Evolutionary conservation across 805 yeast species (phyloP), one percentile per base, ranked within the genome.

Genomic region (Wickerhamomyces strasburgensis): DNA sequence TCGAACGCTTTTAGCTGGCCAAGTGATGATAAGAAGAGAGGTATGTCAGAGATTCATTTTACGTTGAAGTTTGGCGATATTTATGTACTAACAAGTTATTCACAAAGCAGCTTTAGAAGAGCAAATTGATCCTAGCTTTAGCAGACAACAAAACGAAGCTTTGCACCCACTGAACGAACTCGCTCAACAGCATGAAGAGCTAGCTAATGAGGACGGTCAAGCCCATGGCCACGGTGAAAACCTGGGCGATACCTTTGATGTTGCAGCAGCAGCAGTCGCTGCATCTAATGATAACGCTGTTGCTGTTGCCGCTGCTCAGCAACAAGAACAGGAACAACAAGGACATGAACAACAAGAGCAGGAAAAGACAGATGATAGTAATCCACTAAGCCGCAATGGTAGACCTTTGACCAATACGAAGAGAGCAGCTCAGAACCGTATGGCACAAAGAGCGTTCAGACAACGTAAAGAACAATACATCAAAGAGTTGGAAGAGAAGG

Each of bases 371-470:
- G 57, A 21, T 18, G 29, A 21, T 13, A 27, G 19, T 26, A 31
- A 40, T 14, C 42, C 45, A 16, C 19, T 51, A 15, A 40, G 46
- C 27, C 57, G 58, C 34, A 35, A 40, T 24, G 54, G 57, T 3
- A 52, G 50, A 38, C 70, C 72, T 14, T 62, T 81, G 29, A 70
- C 79, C 16, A 72, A 70, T 39, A 76, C 93, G 28, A 86, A 85
- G 59, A 76, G 97, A 45, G 96, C 96, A 2, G 88, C 82, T 7
- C 97, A 89, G 62, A 89, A 89, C 65, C 70, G 97, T 54, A 80
- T 77, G 43, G 96, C 97, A 5, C 97, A 89, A 63, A 76, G 85
- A 48, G 95, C 96, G 7, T 89, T 88, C 63, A 73, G 97, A 55
- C 80, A 78, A 56, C 72, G 96, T 43, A 81, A 84, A 56, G 95